Conservation (phyloP, 148 eudicot genomes). For the Rhododendron ovatum region DNA sequence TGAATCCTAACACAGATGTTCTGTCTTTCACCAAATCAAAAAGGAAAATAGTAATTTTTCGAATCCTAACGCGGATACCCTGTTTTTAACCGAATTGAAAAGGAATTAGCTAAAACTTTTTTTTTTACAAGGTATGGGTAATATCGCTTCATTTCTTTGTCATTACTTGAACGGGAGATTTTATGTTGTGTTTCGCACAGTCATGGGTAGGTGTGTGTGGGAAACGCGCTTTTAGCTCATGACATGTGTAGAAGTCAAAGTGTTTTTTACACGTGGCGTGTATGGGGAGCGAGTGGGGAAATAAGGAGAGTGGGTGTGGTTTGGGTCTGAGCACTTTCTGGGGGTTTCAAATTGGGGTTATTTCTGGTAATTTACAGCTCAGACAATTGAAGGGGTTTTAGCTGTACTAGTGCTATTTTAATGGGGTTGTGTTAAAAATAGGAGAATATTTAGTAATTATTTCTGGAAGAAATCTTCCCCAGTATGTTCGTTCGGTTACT, state of each 20-base stretch:
- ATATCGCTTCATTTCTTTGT: not conserved
- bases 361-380: not conserved
- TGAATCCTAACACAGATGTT: rapidly evolving
- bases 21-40: no score
- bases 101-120: no score
- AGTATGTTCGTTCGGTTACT: no score
- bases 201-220: not conserved
- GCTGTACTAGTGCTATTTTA: not conserved
- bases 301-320: not conserved
- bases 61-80: no score
- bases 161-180: not conserved
- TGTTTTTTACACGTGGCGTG: not conserved
- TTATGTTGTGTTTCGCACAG: not conserved
- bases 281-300: not conserved
- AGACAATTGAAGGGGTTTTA: not conserved
- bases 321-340: not conserved
- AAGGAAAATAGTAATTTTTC: no score
- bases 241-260: not conserved
- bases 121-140: not conserved
- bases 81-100: no score
- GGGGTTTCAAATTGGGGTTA: not conserved
- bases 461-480: not conserved
- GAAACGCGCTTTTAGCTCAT: not conserved
- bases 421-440: not conserved
- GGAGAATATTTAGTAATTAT: no score